Conservation (phyloP, 345 rosid genomes). For the Brassica rapa region DNA sequence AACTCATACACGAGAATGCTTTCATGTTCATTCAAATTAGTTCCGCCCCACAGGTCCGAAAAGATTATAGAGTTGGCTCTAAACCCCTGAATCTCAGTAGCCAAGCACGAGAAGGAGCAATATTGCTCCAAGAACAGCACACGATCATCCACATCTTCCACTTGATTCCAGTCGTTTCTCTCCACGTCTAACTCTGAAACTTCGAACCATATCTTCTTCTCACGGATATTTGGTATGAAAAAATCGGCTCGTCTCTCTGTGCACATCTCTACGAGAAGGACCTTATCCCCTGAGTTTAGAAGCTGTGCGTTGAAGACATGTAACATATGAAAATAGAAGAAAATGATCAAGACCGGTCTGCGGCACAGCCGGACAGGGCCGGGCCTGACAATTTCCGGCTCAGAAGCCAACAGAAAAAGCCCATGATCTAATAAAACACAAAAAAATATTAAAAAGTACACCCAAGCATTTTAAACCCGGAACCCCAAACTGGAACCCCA, state of each 20-base stretch:
- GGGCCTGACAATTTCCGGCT: too few species aligned
- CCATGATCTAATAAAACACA: too few species aligned
- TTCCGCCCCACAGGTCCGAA: neutral
- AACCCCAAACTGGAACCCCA: too few species aligned
- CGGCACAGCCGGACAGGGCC: too few species aligned
- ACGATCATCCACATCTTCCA: constrained; percentile 17
- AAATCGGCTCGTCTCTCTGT: neutral
- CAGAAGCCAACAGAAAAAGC: too few species aligned
- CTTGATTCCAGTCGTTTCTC: constrained; percentile 31
- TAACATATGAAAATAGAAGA: neutral
- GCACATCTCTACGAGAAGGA: constrained; percentile 29
- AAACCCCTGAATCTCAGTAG: constrained; percentile 27
- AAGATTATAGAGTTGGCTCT: constrained; percentile 6
- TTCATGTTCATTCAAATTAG: neutral
- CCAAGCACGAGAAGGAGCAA: constrained; percentile 25
- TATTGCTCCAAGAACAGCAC: constrained; percentile 19
- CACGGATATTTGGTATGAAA: neutral
- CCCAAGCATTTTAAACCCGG: too few species aligned
- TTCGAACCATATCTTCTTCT: constrained; percentile 15
- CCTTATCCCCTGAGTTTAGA: constrained; percentile 9
- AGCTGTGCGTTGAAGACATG: constrained; percentile 19
- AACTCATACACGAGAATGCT: constrained; percentile 10
- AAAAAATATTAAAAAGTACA: too few species aligned
- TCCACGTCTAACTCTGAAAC: constrained; percentile 28
- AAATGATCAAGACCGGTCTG: too few species aligned